These are phyloP conservation scores for Antarctomyces pellizariae DNA, from an alignment of 495 filamentous ascomycete genomes.

Conservation along the genomic window DNA sequence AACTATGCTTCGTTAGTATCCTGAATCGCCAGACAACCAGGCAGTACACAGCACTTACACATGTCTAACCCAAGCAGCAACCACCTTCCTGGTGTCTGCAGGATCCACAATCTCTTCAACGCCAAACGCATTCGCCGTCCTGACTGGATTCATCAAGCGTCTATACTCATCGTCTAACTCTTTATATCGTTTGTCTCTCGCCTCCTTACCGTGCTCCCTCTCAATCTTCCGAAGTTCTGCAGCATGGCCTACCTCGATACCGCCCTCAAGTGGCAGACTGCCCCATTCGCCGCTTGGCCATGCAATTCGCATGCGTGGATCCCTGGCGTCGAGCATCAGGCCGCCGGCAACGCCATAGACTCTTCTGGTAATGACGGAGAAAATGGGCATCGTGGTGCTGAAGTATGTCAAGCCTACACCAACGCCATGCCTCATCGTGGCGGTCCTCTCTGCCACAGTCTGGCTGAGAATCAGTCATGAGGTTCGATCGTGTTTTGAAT, in stretches of 20 bases:
- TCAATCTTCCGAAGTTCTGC: slow-evolving; percentile 31
- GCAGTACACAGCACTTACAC: slow-evolving; percentile 14
- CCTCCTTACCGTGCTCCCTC: slow-evolving; percentile 21
- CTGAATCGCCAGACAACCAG: slow-evolving; percentile 1
- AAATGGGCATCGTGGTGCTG: slow-evolving; percentile 33
- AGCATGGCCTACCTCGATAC: slow-evolving; percentile 36
- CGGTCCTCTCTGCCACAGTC: slow-evolving; percentile 33
- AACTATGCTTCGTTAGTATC: background rate
- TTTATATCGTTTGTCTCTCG: slow-evolving; percentile 18
- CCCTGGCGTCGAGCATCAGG: slow-evolving; percentile 34
- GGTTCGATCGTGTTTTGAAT: too few relatives aligned
- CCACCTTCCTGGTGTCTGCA: slow-evolving; percentile 27
- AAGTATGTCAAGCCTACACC: slow-evolving; percentile 34
- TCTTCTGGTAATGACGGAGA: slow-evolving; percentile 31
- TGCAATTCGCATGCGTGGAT: slow-evolving; percentile 32
- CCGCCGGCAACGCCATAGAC: slow-evolving; percentile 37
- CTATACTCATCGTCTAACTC: slow-evolving; percentile 34
- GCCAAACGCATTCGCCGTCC: slow-evolving; percentile 39
- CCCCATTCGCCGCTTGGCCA: slow-evolving; percentile 42
- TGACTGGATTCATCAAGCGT: slow-evolving; percentile 36
- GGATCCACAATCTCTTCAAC: slow-evolving; percentile 43
- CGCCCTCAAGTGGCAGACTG: slow-evolving; percentile 31
- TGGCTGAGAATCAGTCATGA: too few relatives aligned
- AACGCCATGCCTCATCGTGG: slow-evolving; percentile 38
- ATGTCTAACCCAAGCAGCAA: slow-evolving; percentile 28